Conservation (phyloP, 2,329 filamentous ascomycete species). For the Phyllosticta citriasiana region DNA sequence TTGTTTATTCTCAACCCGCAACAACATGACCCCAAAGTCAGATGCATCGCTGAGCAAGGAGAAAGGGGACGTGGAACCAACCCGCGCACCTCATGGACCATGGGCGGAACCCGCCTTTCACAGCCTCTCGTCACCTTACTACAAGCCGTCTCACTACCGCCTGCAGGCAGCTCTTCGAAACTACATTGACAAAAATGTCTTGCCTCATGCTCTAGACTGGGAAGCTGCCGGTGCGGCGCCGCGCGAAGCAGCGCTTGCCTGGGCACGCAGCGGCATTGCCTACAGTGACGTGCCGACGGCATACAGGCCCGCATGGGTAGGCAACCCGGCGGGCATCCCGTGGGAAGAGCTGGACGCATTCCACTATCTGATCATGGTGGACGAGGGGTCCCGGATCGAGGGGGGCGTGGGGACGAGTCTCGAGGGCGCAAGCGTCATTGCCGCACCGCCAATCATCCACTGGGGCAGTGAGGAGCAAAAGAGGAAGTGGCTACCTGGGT, state of each 20-base stretch:
- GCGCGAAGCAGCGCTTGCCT: conserved; percentile 33
- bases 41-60: not conserved
- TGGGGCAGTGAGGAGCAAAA: conserved; percentile 53
- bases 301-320: conserved; percentile 32
- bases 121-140: conserved; percentile 48
- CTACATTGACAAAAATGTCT: conserved; percentile 50
- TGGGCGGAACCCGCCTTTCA: conserved; percentile 40
- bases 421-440: conserved; percentile 51
- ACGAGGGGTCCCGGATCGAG: conserved; percentile 47
- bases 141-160: conserved; percentile 50
- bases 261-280: conserved; percentile 32
- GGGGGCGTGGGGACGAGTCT: conserved; percentile 50
- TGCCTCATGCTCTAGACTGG: conserved; percentile 53
- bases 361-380: conserved; percentile 40
- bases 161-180: conserved; percentile 47
- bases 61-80: not conserved
- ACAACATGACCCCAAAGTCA: not conserved
- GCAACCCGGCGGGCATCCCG: conserved; percentile 28
- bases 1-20: not conserved
- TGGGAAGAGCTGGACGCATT: conserved; percentile 28
- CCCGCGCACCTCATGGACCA: conserved; percentile 17
- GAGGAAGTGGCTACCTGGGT: conserved; percentile 46
- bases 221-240: conserved; percentile 43
- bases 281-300: conserved; percentile 36
- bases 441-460: conserved; percentile 53